A percentile compares a stretch with the other conserved stretches of the same genome.
Conservation (phyloP, 2,329 filamentous ascomycete genomes). For the Xylariaceae sp. region DNA sequence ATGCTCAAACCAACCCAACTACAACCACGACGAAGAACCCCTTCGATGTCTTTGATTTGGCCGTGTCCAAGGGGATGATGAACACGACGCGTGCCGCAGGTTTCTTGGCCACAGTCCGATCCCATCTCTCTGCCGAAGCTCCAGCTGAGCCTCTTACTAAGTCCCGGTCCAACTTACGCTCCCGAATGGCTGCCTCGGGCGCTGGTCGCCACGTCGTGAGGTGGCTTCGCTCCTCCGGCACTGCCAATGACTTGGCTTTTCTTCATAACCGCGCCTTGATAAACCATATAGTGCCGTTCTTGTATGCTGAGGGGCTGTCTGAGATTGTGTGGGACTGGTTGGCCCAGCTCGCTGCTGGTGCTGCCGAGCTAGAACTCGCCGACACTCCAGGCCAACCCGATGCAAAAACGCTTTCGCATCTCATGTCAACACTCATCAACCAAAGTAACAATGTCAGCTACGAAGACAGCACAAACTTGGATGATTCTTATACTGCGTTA, state of each 20-base stretch:
- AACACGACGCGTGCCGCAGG: conserved; percentile 51
- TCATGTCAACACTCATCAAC: conserved; percentile 41
- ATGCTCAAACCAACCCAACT: conserved; percentile 10
- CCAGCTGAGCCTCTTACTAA: conserved; percentile 21
- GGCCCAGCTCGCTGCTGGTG: conserved; percentile 33
- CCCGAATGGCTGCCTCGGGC: conserved; percentile 40
- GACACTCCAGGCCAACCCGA: conserved; percentile 16
- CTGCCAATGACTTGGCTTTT: conserved; percentile 46
- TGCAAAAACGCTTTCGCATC: conserved; percentile 33
- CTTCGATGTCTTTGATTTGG: conserved; percentile 55
- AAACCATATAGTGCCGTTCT: conserved; percentile 44
- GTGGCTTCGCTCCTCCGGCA: conserved; percentile 53
- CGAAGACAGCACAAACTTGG: conserved; percentile 39
- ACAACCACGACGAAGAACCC: conserved; percentile 38
- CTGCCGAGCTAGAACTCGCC: conserved; percentile 18
- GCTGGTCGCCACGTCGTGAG: conserved; percentile 48
- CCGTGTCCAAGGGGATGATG: conserved; percentile 56
- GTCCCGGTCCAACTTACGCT: conserved; percentile 12
- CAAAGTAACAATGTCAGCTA: conserved; percentile 29
- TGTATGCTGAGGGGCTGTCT: conserved; percentile 53
- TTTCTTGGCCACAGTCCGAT: conserved; percentile 48
- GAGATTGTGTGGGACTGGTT: conserved; percentile 54
- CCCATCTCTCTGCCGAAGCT: conserved; percentile 38
- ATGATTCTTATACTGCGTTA: conserved; percentile 49
- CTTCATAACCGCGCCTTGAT: conserved; percentile 40